Percentiles rank a stretch among this genome's conserved stretches.
Evolutionary conservation across 2,329 filamentous ascomycete genomes (phyloP).

Genomic region (Penicillium sp.): DNA sequence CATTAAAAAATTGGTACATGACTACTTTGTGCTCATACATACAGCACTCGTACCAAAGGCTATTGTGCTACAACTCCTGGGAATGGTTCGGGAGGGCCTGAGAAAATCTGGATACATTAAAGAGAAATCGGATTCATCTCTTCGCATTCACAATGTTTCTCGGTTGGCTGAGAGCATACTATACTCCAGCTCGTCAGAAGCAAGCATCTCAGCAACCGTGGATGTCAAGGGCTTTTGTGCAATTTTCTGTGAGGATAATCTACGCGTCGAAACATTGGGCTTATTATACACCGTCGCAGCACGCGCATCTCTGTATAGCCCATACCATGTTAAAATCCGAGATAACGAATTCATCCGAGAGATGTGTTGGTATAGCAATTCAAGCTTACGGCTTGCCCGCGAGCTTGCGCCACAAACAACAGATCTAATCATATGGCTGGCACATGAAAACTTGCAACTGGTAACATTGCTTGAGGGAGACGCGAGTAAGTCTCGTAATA

Average conservation of each 20-base stretch:
- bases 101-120: conserved; percentile 5
- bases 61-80: conserved; percentile 13
- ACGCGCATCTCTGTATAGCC: conserved; percentile 10
- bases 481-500: conserved; percentile 13
- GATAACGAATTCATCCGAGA: conserved; percentile 13
- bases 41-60: conserved; percentile 15
- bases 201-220: conserved; percentile 11
- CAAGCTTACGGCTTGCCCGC: conserved; percentile 18
- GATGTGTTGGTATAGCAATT: conserved; percentile 18
- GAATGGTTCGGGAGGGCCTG: conserved; percentile 4
- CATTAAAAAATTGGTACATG: conserved; percentile 14
- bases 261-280: conserved; percentile 22
- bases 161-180: conserved; percentile 6
- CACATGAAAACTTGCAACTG: conserved; percentile 19
- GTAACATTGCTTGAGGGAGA: conserved; percentile 19
- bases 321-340: neutral
- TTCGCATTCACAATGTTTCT: neutral
- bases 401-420: conserved; percentile 20
- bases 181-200: conserved; percentile 13
- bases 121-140: neutral
- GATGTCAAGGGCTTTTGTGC: conserved; percentile 16
- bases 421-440: conserved; percentile 19
- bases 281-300: conserved; percentile 21
- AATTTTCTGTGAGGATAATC: conserved; percentile 16
- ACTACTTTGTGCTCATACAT: conserved; percentile 15